These are phyloP conservation scores for Fraxinus anomala DNA, from an alignment of 257 asterid genomes.

Conservation along the genomic window DNA sequence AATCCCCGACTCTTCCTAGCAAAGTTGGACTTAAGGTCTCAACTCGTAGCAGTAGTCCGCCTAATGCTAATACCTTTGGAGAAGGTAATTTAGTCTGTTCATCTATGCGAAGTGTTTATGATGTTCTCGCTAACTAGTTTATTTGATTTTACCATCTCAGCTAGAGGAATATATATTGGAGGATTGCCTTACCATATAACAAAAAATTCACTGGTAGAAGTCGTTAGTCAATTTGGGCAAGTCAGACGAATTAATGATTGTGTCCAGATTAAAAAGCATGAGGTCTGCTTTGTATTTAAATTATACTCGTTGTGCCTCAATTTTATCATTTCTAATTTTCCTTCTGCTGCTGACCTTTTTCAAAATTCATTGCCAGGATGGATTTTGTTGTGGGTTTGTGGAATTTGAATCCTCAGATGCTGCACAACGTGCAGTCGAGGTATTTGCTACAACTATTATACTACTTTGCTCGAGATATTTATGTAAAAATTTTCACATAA, in stretches of 20 bases:
- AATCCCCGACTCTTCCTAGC: constrained; percentile 21
- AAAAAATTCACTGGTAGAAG: constrained; percentile 39
- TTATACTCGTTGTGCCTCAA: background rate
- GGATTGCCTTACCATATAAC: constrained; percentile 48
- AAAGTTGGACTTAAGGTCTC: constrained; percentile 26
- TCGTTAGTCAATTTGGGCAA: constrained; percentile 57
- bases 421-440: constrained; percentile 69
- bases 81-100: constrained; percentile 32
- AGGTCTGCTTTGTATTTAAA: constrained; percentile 33
- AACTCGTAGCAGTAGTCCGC: constrained; percentile 12
- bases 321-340: background rate
- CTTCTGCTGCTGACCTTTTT: constrained; percentile 25
- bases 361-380: constrained; percentile 45
- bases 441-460: constrained; percentile 11
- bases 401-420: constrained; percentile 61
- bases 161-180: constrained; percentile 52
- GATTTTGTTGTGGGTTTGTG: constrained; percentile 72
- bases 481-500: background rate
- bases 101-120: background rate
- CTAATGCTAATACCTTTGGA: constrained; percentile 10
- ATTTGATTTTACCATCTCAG: constrained; percentile 23
- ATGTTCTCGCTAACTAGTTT: background rate
- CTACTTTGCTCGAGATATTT: background rate
- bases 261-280: constrained; percentile 47
- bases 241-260: constrained; percentile 37